These are phyloP conservation scores for Perkinsus marinus DNA, from an alignment of 169 alveolate species.

Conservation along the genomic window DNA sequence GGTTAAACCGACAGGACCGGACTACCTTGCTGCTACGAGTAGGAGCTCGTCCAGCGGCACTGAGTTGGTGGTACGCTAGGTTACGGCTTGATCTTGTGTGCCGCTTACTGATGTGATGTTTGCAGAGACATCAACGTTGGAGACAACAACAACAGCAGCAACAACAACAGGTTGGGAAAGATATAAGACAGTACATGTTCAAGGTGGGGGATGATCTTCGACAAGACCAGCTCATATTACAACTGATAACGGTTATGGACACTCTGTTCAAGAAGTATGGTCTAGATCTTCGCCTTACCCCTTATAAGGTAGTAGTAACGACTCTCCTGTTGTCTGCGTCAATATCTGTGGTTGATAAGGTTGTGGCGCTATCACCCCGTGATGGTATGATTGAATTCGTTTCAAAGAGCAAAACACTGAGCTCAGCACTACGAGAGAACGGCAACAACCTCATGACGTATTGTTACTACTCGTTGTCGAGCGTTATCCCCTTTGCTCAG, in stretches of 20 bases:
- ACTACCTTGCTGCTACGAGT: not conserved
- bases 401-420: not conserved
- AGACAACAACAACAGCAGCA: not conserved
- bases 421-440: not conserved
- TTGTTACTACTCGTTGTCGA: not conserved
- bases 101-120: not conserved
- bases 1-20: not conserved
- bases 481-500: not conserved
- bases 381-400: conserved; percentile 66
- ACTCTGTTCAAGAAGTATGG: conserved; percentile 70
- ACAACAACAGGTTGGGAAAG: not conserved
- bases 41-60: not conserved
- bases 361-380: conserved; percentile 47
- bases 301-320: conserved; percentile 58
- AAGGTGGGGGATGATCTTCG: conserved; percentile 91
- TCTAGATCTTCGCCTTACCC: conserved; percentile 64
- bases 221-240: conserved; percentile 80
- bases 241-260: conserved; percentile 67
- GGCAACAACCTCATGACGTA: not conserved
- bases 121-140: not conserved
- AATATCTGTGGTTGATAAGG: conserved; percentile 2
- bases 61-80: not conserved
- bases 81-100: not conserved
- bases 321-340: not conserved
- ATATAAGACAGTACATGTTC: conserved; percentile 40